Percentiles rank a stretch among this genome's conserved stretches.
These are phyloP conservation scores for Novymonas esmeraldas DNA, from an alignment of 208 protist species.

Conservation along the genomic window DNA sequence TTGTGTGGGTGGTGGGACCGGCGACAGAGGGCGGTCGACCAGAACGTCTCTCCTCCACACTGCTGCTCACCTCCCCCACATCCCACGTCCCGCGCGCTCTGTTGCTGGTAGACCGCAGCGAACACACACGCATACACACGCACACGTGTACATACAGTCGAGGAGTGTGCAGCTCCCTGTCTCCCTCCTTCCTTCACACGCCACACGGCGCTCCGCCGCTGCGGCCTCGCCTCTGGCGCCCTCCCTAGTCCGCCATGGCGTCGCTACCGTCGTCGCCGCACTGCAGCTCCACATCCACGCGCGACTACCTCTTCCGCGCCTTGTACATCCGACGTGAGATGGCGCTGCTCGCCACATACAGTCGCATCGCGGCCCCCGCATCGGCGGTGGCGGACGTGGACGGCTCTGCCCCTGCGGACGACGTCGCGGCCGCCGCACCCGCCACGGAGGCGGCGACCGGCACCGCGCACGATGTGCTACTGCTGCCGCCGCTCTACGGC, in stretches of 20 bases:
- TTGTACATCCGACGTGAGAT: constrained; percentile 71
- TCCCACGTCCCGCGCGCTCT: too few relatives aligned
- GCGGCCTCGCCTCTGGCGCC: not conserved
- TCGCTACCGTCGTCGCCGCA: not conserved
- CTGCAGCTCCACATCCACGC: constrained; percentile 16
- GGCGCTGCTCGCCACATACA: constrained; percentile 16
- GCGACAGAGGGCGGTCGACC: too few relatives aligned
- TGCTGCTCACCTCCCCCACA: too few relatives aligned
- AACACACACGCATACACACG: too few relatives aligned
- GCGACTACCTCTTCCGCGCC: constrained; percentile 54
- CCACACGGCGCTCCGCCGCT: too few relatives aligned
- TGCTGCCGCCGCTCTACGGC: constrained; percentile 25
- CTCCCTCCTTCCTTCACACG: too few relatives aligned
- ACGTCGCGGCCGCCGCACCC: not conserved
- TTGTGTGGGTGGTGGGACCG: too few relatives aligned
- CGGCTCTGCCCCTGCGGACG: too few relatives aligned
- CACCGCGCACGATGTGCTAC: constrained; percentile 10
- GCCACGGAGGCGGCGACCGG: not conserved
- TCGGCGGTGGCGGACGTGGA: not conserved
- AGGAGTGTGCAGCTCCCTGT: too few relatives aligned
- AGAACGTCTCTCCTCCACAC: too few relatives aligned
- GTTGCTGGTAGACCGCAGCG: too few relatives aligned
- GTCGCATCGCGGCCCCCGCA: not conserved
- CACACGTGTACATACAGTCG: too few relatives aligned
- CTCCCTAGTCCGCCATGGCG: not conserved